Conservation (phyloP, 2,329 filamentous ascomycete genomes). For the Botrytis hyacinthi region DNA sequence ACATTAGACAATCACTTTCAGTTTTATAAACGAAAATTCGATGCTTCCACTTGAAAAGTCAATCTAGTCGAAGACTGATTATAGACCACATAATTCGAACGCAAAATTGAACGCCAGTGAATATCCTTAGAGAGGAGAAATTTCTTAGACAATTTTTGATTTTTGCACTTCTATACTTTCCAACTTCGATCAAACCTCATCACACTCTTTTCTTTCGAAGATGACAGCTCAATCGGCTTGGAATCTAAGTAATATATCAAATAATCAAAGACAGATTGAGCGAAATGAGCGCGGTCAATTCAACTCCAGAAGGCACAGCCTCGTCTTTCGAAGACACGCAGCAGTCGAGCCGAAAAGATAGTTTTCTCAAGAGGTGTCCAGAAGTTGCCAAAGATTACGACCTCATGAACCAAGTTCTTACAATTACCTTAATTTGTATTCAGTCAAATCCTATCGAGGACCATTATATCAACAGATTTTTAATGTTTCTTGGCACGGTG, state of each 20-base stretch:
- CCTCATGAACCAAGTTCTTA: not conserved
- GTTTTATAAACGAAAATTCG: too few species aligned
- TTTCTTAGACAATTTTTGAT: not conserved
- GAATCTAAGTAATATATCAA: not conserved
- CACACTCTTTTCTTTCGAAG: not conserved
- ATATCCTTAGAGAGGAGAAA: not conserved
- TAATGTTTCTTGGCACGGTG: not conserved
- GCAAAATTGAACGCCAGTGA: too few species aligned
- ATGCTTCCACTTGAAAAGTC: not conserved
- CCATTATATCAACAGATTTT: fast-evolving
- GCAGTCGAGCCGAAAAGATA: not conserved
- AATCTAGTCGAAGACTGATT: not conserved
- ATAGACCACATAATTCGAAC: not conserved
- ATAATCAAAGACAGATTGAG: not conserved
- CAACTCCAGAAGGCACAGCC: not conserved
- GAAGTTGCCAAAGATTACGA: fast-evolving
- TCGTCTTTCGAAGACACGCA: fast-evolving
- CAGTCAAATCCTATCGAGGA: not conserved
- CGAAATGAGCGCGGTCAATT: not conserved
- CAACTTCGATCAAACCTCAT: not conserved
- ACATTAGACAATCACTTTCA: not conserved
- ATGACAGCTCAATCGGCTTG: not conserved
- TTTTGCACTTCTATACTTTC: not conserved
- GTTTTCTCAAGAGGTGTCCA: fast-evolving
- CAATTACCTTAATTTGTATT: not conserved